Conservation (phyloP, 768 basidiomycete genomes). For the Tylopilus plumbeoviolaceoides region DNA sequence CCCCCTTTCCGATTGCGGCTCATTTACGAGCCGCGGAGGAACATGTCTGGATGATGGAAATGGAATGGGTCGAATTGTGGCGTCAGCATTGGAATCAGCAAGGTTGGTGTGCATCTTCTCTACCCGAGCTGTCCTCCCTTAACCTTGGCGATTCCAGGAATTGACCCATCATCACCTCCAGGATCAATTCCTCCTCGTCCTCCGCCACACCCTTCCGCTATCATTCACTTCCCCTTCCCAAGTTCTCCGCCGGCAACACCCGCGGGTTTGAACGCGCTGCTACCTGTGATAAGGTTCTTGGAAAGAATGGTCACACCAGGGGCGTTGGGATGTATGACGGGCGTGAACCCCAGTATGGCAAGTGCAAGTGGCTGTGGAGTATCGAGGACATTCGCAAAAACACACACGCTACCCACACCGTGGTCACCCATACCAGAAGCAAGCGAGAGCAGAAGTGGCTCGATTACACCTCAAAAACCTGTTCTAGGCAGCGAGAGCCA, state of each 20-base stretch:
- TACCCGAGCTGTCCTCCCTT: no score
- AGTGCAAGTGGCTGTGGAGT: conserved; percentile 1
- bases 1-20: conserved; percentile 63
- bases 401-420: conserved; percentile 11
- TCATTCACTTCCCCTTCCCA: conserved; percentile 75
- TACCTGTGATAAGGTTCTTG: conserved; percentile 64
- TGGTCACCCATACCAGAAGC: conserved; percentile 18
- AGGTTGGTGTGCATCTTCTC: conserved; percentile 1
- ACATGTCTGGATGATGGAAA: conserved; percentile 62
- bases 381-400: conserved; percentile 8
- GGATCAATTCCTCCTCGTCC: conserved; percentile 51
- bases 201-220: conserved; percentile 65
- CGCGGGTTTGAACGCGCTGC: conserved; percentile 51
- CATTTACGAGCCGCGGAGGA: conserved; percentile 75
- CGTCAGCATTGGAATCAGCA: conserved; percentile 22
- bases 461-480: conserved; percentile 12
- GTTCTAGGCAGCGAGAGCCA: conserved; percentile 1
- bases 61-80: conserved; percentile 54
- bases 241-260: conserved; percentile 56
- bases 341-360: neutral
- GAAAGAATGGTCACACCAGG: conserved; percentile 59
- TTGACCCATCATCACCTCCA: neutral
- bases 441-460: conserved; percentile 17
- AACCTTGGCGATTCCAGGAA: neutral
- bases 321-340: conserved; percentile 16